Evolutionary conservation across 2,329 filamentous ascomycete genomes (phyloP), one percentile per base, ranked within the genome.

Genomic region (Alternaria sp.): DNA sequence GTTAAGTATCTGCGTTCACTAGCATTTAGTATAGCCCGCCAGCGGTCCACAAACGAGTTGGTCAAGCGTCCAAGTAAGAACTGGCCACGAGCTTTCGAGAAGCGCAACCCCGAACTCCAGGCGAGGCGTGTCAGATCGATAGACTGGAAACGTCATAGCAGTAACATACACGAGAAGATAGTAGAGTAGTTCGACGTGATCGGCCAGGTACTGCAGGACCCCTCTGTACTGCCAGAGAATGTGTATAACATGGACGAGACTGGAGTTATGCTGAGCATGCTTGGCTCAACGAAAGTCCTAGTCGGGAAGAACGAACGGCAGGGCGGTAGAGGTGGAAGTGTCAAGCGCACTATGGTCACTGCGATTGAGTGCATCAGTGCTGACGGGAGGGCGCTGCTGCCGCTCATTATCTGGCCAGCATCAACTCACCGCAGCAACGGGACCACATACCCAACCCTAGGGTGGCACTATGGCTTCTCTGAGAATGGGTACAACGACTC

Each of bases 221-320:
- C 57, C 13, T 41, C 10, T 42, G 51, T 72, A 21, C 21, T 52
- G 1, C 51, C 51, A 29, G 65, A 71, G 39, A 69, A 70, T 53
- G 54, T 66, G 26, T 69, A 71, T 24, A 70, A 69, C 33, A 70
- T 69, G n/a, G n/a, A n/a, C n/a, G n/a, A n/a, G n/a, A n/a, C n/a
- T n/a, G n/a, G n/a, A n/a, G n/a, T n/a, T n/a, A 50, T 39, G 46
- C 33, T 51, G 13, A 17, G 11, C 11, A 64, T 59, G 56, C 66
- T 63, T 3, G 58, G 53, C 21, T 61, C 52, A 11, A 41, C 62
- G 7, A 66, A 62, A 41, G 61, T 64, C 6, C 60, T 70, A 1
- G 61, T 69, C 52, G 42, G 68, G 60, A 70, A 63, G 53, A 56
- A 64, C 34, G 63, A 69, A 23, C 41, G 31, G 28, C 63, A 58